phyloP scores from a whole-genome alignment of 2,329 filamentous ascomycete genomes.

The Bipolaris gigantea region DNA sequence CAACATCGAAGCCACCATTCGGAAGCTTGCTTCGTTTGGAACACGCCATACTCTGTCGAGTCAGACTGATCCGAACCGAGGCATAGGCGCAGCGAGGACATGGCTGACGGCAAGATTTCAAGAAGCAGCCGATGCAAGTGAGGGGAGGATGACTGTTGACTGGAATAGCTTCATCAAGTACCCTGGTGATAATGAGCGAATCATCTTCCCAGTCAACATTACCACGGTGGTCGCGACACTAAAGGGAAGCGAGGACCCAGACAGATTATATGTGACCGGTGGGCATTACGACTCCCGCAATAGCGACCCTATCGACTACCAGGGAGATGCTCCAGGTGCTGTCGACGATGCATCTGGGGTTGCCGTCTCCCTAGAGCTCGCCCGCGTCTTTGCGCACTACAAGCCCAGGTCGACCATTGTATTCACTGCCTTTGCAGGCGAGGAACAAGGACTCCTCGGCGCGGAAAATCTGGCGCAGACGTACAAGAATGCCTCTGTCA shows the following conservation, averaged over 20 bases:
- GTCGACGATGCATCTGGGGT: conserved; percentile 52
- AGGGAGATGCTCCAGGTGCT: conserved; percentile 56
- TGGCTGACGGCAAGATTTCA: conserved; percentile 56
- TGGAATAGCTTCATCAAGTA: conserved; percentile 54
- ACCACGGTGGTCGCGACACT: conserved; percentile 53
- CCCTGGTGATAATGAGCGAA: conserved; percentile 40
- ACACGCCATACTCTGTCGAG: conserved; percentile 58
- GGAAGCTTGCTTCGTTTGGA: conserved; percentile 56
- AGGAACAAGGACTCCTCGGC: conserved; percentile 59
- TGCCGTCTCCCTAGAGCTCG: conserved; percentile 55
- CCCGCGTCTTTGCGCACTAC: conserved; percentile 53
- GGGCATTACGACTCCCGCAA: conserved; percentile 59
- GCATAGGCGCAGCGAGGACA: conserved; percentile 58
- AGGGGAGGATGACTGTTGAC: conserved; percentile 54
- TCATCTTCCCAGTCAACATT: conserved; percentile 54
- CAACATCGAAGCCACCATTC: conserved; percentile 53
- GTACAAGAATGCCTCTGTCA: conserved; percentile 52
- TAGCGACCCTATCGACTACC: conserved; percentile 53
- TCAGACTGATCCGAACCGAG: conserved; percentile 53
- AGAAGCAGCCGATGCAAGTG: conserved; percentile 49
- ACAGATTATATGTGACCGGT: conserved; percentile 54
- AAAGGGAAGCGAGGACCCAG: conserved; percentile 51
- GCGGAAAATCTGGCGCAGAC: conserved; percentile 54
- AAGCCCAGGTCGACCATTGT: conserved; percentile 54
- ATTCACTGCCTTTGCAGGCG: conserved; percentile 58